Percentiles rank a stretch among this genome's conserved stretches.
Evolutionary conservation across 257 asterid genomes (phyloP).

Genomic region (Capsicum chinense): DNA sequence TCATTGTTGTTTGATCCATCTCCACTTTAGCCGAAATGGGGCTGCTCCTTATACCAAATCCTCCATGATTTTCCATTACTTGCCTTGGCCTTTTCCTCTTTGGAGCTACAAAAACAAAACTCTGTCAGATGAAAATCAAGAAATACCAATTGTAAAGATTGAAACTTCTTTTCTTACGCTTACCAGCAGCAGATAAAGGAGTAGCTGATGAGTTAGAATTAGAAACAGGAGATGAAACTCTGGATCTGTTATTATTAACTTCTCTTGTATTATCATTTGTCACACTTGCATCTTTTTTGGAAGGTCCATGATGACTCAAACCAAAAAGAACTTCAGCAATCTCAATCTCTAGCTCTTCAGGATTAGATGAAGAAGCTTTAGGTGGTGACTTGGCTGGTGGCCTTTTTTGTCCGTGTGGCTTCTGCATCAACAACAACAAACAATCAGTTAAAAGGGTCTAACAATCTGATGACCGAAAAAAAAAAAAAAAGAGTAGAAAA

Average conservation of each 20-base stretch:
- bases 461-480: background rate
- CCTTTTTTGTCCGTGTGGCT: constrained; percentile 59
- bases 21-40: constrained; percentile 56
- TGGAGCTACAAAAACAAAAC: constrained; percentile 58
- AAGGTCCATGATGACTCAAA: constrained; percentile 69
- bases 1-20: constrained; percentile 56
- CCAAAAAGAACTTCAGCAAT: constrained; percentile 92
- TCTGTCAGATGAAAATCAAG: background rate
- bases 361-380: constrained; percentile 66
- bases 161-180: constrained; percentile 36
- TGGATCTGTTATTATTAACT: constrained; percentile 56
- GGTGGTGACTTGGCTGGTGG: constrained; percentile 76
- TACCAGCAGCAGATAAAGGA: constrained; percentile 75
- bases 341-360: constrained; percentile 92
- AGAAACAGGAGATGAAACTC: constrained; percentile 71
- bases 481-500: background rate
- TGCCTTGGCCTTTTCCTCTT: constrained; percentile 88
- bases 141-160: background rate
- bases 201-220: constrained; percentile 50
- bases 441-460: background rate
- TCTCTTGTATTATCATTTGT: constrained; percentile 56
- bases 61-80: constrained; percentile 55
- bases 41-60: constrained; percentile 52
- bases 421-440: constrained; percentile 50
- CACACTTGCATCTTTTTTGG: constrained; percentile 54